phyloP scores from a whole-genome alignment of 805 yeast genomes.

The Teunomyces tritomae region DNA sequence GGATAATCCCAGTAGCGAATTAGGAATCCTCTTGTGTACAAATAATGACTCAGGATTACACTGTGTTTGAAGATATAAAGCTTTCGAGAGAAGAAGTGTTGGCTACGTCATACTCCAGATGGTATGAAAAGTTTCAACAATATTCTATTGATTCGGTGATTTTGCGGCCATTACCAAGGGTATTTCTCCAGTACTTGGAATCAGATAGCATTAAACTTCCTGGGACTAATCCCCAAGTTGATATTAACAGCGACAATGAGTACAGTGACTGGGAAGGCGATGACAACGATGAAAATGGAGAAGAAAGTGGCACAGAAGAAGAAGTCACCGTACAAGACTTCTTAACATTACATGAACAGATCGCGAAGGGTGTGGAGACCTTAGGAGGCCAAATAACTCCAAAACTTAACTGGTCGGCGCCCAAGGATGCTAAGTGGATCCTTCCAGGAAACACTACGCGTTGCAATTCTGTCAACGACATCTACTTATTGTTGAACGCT shows the following conservation, averaged over 20 bases:
- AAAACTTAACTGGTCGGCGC: slow-evolving; percentile 95
- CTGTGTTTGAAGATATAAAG: slow-evolving; percentile 27
- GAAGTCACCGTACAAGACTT: slow-evolving; percentile 44
- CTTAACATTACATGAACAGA: slow-evolving; percentile 54
- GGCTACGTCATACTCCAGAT: slow-evolving; percentile 33
- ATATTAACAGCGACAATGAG: slow-evolving; percentile 53
- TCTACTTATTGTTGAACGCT: slow-evolving; percentile 78
- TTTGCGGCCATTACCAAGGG: slow-evolving; percentile 30
- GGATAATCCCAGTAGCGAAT: not conserved
- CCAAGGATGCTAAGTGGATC: slow-evolving; percentile 94
- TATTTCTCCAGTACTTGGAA: slow-evolving; percentile 34
- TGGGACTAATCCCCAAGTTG: slow-evolving; percentile 29
- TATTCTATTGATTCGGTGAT: slow-evolving; percentile 22
- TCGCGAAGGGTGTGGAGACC: slow-evolving; percentile 45
- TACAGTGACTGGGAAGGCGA: slow-evolving; percentile 74
- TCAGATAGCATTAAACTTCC: slow-evolving; percentile 63
- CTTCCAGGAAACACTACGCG: slow-evolving; percentile 70
- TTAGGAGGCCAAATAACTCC: slow-evolving; percentile 69
- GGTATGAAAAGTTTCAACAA: slow-evolving; percentile 27
- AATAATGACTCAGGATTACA: slow-evolving; percentile 11
- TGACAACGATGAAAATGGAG: slow-evolving; percentile 13
- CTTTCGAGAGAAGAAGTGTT: slow-evolving; percentile 26
- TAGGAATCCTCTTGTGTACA: no score
- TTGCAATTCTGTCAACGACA: slow-evolving; percentile 69
- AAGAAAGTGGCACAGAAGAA: slow-evolving; percentile 5